phyloP scores from a whole-genome alignment of 2,329 filamentous ascomycete species.

The Fusarium sp. region DNA sequence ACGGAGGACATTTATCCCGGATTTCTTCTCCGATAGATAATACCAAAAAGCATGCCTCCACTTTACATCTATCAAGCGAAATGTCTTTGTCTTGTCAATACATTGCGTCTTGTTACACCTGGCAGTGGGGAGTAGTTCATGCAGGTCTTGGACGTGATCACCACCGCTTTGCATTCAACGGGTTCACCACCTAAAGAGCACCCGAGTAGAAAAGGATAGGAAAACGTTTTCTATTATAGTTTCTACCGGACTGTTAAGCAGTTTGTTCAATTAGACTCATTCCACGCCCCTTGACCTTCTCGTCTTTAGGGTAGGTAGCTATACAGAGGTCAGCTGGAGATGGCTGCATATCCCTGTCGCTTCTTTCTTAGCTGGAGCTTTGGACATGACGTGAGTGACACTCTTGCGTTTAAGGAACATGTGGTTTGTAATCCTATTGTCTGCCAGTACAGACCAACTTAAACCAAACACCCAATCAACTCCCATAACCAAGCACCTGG shows the following conservation, averaged over 20 bases:
- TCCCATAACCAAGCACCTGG: neutral
- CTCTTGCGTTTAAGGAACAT: neutral
- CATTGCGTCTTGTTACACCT: neutral
- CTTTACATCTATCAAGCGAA: too few species aligned
- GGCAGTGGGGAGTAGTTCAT: neutral
- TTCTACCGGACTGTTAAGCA: neutral
- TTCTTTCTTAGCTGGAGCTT: neutral
- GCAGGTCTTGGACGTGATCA: neutral
- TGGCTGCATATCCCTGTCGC: neutral
- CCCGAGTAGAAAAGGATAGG: neutral
- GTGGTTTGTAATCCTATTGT: neutral
- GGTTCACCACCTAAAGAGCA: neutral
- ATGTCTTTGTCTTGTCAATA: neutral
- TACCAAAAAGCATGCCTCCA: too few species aligned
- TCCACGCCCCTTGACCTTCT: too few species aligned
- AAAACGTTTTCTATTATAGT: neutral
- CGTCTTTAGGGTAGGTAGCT: too few species aligned
- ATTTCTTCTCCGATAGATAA: conserved; percentile 19
- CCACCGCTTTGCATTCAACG: neutral
- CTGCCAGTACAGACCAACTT: neutral
- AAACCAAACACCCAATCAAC: neutral
- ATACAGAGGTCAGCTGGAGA: neutral
- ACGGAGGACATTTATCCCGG: conserved; percentile 19
- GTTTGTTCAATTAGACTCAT: too few species aligned
- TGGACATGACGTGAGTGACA: neutral